Evolutionary conservation across 2,329 filamentous ascomycete species (phyloP), one percentile per base, ranked within the genome.

Genomic region (Fusarium sp.): DNA sequence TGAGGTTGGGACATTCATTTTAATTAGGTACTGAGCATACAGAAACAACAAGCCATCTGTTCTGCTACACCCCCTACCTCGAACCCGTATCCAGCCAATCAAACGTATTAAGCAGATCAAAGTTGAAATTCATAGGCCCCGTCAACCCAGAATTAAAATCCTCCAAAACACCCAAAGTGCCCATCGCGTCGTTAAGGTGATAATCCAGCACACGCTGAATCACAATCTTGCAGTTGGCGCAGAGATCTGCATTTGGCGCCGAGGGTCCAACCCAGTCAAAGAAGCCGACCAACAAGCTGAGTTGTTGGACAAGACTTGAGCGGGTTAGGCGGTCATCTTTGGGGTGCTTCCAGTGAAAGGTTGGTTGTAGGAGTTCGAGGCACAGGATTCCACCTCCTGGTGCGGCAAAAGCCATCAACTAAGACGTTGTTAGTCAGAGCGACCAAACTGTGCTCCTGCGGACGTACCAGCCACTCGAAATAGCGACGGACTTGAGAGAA

Each of bases 201-300:
- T 86, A 82, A 65, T 88, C 86, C n/a, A 88, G 79, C 6, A 88
- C 87, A n/a, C 82, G 85, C 70, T 86, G 82, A 54, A 88, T 86
- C 22, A 88, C 81, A 6, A 77, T 79, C 71, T 84, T 85, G 73
- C 84, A 85, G 16, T 83, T 80, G 20, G 73, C 78, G 76, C 86
- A 88, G 9, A 88, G 78, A 22, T 84, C 81, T 3, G 83, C 83
- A 54, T 88, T 88, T 2, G 86, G 85, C 1, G 85, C 86, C 8
- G 81, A 81, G 0, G 85, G 85, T 9, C 81, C 79, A 6, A 88
- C 81, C 85, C 86, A 88, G 65, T 86, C 84, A 5, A 88, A 80
- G 68, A 87, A 88, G 0, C 85, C 86, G 6, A 87, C 82, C 2
- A 88, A 81, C 4, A 88, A 82, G 68, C 84, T 87, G 11, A 88